Evolutionary conservation across 1,284 basidiomycete species (phyloP), one percentile per base, ranked within the genome.

Genomic region (Apiotrichum veenhuisii): DNA sequence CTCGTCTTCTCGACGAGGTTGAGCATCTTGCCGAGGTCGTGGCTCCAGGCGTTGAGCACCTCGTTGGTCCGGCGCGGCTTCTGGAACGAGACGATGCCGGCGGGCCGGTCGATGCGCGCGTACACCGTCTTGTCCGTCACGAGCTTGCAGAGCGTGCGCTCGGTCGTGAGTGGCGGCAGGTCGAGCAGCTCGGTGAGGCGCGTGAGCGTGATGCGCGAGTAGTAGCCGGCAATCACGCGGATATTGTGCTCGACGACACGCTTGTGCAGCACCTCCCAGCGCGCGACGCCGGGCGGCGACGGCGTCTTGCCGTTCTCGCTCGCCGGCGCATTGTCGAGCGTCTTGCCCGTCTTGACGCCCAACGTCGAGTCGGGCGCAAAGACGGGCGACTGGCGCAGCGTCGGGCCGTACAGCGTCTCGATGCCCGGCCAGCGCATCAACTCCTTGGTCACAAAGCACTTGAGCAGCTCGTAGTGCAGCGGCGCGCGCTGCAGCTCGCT

Each of bases 341-440:
- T 68, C 57, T 70, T 73, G 18, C 71, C 73, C 18, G 70, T 73
- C 65, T 75, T 75, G 60, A 63, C 66, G 34, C 73, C 67, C 34
- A 73, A 50, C 17, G 61, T 65, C 38, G 67, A 68, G 40, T 64
- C 62, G 25, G 80, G 76, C 15, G 82, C 82, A 73, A 98, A 98
- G 4, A 97, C 88, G 5, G 85, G 83, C 0, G 91, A 92, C 68
- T 84, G 82, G 50, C 85, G 84, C 50, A 98, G 78, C 65, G 87
- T 87, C 9, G 87, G 84, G 27, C 92, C 94, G 73, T 98, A 98
- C 18, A 98, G 82, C 8, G 81, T 79, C 72, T 93, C 87, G 52
- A 98, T 94, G n/a, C 92, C 91, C 0, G 95, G 92, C 96, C 96
- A 98, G 61, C 95, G 82, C 91, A 98, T 97, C 44, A 99, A 81